Conservation (phyloP, 352 stramenopile species). For the Pythium coloratum region DNA sequence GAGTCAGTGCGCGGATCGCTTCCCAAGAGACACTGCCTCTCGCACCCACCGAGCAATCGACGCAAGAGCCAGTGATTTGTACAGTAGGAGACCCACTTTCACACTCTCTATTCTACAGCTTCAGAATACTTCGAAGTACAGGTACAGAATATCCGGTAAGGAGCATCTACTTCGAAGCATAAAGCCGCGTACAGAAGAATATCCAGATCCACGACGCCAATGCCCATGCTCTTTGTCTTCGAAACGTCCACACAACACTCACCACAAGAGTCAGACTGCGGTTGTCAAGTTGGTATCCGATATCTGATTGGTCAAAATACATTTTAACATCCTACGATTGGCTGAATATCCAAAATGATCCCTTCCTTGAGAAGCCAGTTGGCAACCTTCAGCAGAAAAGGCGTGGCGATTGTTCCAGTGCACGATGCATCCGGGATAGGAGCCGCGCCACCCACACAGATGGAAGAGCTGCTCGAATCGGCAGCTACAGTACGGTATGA, state of each 20-base stretch:
- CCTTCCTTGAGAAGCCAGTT: not conserved
- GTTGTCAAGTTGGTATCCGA: not conserved
- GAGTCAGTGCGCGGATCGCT: not conserved
- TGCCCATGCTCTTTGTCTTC: too few species aligned
- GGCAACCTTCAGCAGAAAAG: not conserved
- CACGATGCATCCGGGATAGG: not conserved
- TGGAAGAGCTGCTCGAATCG: not conserved
- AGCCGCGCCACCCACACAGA: not conserved
- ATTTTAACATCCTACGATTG: not conserved
- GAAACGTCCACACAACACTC: too few species aligned
- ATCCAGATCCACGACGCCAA: too few species aligned
- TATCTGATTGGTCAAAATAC: not conserved
- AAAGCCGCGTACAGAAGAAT: too few species aligned
- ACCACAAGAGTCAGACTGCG: not conserved
- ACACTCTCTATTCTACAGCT: too few species aligned
- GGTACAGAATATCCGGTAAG: too few species aligned
- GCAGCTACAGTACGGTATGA: not conserved
- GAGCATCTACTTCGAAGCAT: too few species aligned
- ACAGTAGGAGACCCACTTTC: too few species aligned
- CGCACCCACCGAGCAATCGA: not conserved
- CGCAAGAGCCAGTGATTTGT: not conserved
- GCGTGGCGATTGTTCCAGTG: not conserved
- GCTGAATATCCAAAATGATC: not conserved
- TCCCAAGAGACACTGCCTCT: conserved; percentile 5
- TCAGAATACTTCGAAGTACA: too few species aligned